phyloP scores from a whole-genome alignment of 1,284 basidiomycete genomes.

The Psilocybe mexicana region DNA sequence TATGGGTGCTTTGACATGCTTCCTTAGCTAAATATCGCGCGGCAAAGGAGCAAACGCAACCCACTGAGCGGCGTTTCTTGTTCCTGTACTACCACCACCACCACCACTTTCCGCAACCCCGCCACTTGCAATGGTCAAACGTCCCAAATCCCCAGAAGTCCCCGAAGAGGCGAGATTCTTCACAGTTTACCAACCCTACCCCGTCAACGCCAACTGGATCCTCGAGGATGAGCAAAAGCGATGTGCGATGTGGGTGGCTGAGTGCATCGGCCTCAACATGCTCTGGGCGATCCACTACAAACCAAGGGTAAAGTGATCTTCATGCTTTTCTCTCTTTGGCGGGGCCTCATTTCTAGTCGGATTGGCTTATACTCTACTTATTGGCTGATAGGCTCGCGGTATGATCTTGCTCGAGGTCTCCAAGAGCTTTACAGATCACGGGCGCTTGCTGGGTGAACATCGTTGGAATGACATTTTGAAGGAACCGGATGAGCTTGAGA shows the following conservation, averaged over 20 bases:
- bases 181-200: constrained; percentile 63
- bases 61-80: too few relatives aligned
- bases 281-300: constrained; percentile 62
- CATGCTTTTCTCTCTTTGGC: background rate
- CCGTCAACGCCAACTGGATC: constrained; percentile 55
- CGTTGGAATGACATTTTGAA: constrained; percentile 45
- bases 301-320: constrained; percentile 49
- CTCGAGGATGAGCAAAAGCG: constrained; percentile 46
- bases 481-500: constrained; percentile 43
- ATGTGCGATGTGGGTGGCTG: constrained; percentile 66
- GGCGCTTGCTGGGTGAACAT: constrained; percentile 62
- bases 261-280: constrained; percentile 44
- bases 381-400: constrained; percentile 49
- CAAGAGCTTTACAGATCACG: constrained; percentile 38
- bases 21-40: background rate
- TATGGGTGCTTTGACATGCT: background rate
- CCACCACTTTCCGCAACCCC: too few relatives aligned
- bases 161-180: constrained; percentile 61
- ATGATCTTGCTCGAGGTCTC: constrained; percentile 65
- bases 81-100: too few relatives aligned
- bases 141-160: constrained; percentile 55
- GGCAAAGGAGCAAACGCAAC: background rate
- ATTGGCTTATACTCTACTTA: too few relatives aligned
- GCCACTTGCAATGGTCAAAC: constrained; percentile 51
- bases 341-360: too few relatives aligned